A percentile compares a stretch with the other conserved stretches of the same genome.
Conservation (phyloP, 179 eudicot species). For the Spergularia azorica region DNA sequence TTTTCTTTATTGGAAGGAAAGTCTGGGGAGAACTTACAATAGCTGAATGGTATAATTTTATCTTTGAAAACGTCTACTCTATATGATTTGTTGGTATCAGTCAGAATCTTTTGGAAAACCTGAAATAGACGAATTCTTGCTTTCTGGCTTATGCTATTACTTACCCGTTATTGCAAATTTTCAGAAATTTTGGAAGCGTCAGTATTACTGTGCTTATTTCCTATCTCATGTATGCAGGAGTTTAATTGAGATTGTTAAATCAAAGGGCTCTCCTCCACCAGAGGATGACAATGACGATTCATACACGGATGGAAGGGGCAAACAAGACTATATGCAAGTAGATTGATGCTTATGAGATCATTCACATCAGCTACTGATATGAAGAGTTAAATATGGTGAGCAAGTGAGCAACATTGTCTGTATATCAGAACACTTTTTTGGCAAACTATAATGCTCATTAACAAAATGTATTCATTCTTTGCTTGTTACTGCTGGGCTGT, state of each 20-base stretch:
- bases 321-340: constrained; percentile 52
- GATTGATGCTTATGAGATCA: constrained; percentile 33
- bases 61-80: too few relatives aligned
- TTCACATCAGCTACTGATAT: constrained; percentile 1
- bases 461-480: background rate
- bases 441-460: background rate
- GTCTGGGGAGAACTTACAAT: too few relatives aligned
- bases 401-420: background rate
- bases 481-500: constrained; percentile 4
- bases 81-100: too few relatives aligned
- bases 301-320: constrained; percentile 38
- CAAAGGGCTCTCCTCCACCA: constrained; percentile 39
- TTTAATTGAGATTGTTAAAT: constrained; percentile 43
- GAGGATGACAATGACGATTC: constrained; percentile 29
- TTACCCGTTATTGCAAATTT: background rate
- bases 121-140: background rate
- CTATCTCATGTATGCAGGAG: constrained; percentile 46
- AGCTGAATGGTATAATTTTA: too few relatives aligned
- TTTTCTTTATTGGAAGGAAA: too few relatives aligned
- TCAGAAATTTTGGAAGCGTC: background rate
- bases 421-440: constrained; percentile 7
- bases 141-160: background rate
- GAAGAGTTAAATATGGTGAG: constrained; percentile 20
- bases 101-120: background rate
- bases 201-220: constrained; percentile 7